Evolutionary conservation across 352 stramenopile species (phyloP).

Genomic region (Pythium diclinum): DNA sequence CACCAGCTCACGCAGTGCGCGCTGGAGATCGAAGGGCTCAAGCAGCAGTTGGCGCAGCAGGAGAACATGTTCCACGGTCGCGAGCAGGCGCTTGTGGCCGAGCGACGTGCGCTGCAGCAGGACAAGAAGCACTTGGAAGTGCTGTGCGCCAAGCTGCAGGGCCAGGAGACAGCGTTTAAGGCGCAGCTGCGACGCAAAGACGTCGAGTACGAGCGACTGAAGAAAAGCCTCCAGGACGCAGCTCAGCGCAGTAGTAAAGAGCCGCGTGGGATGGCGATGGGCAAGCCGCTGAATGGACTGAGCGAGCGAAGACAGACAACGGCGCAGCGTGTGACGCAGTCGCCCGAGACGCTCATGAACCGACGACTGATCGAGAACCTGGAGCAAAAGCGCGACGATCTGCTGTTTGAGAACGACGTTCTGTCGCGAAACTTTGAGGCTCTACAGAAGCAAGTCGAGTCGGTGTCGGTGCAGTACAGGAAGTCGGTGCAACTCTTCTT

Average conservation of each 20-base stretch:
- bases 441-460: constrained; percentile 58
- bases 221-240: constrained; percentile 65
- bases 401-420: constrained; percentile 66
- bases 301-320: constrained; percentile 33
- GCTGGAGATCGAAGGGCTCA: constrained; percentile 44
- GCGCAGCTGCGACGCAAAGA: constrained; percentile 72
- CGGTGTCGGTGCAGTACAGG: constrained; percentile 68
- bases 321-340: constrained; percentile 31
- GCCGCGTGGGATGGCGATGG: constrained; percentile 45
- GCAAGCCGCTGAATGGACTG: constrained; percentile 43
- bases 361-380: constrained; percentile 63
- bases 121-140: constrained; percentile 74
- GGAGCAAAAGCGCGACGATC: constrained; percentile 55
- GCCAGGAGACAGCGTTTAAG: constrained; percentile 72
- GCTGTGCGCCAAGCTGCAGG: constrained; percentile 64
- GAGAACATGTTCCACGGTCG: constrained; percentile 65
- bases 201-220: constrained; percentile 67
- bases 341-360: constrained; percentile 55
- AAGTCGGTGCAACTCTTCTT: constrained; percentile 70
- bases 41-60: constrained; percentile 49
- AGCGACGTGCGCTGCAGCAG: constrained; percentile 49
- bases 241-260: constrained; percentile 51
- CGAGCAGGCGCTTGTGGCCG: constrained; percentile 43
- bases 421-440: constrained; percentile 51
- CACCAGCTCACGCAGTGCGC: constrained; percentile 43